Percentiles rank a stretch among this genome's conserved stretches.
Evolutionary conservation across 2,329 filamentous ascomycete genomes (phyloP).

Genomic region (Talaromyces verruculosus): DNA sequence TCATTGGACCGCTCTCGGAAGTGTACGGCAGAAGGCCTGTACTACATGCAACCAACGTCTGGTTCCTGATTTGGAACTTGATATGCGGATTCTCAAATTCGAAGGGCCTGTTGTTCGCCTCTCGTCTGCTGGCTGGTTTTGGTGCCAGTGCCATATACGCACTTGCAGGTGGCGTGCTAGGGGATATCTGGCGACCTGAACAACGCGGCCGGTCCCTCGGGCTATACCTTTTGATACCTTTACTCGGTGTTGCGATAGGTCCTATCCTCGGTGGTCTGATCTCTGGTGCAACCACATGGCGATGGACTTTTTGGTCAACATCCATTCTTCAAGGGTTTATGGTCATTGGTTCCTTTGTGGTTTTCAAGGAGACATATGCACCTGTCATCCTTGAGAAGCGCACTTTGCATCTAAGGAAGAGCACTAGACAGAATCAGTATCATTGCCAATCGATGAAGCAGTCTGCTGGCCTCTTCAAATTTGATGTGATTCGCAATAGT

Average conservation of each 20-base stretch:
- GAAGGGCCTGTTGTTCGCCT: conserved; percentile 55
- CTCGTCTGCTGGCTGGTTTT: conserved; percentile 53
- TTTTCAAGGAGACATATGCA: conserved; percentile 22
- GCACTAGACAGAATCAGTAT: conserved; percentile 47
- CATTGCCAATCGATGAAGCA: background rate
- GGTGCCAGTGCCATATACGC: conserved; percentile 57
- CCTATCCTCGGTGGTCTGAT: conserved; percentile 63
- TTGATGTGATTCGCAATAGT: conserved; percentile 43
- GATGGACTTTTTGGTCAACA: conserved; percentile 16
- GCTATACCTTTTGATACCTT: conserved; percentile 57
- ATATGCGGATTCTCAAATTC: conserved; percentile 50
- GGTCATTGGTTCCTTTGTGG: conserved; percentile 29
- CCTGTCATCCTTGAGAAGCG: conserved; percentile 22
- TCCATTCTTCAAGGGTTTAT: conserved; percentile 21
- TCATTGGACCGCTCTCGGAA: conserved; percentile 50
- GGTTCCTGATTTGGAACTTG: conserved; percentile 53
- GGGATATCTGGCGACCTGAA: conserved; percentile 57
- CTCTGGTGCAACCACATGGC: conserved; percentile 41
- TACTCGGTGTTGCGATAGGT: conserved; percentile 48
- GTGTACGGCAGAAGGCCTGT: conserved; percentile 51
- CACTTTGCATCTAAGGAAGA: conserved; percentile 39
- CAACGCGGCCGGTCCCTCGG: conserved; percentile 59
- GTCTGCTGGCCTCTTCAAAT: background rate
- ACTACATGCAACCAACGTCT: conserved; percentile 50
- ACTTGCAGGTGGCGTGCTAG: conserved; percentile 45